phyloP scores from a whole-genome alignment of 2,329 filamentous ascomycete species.

The Xylariomycetidae sp. region DNA sequence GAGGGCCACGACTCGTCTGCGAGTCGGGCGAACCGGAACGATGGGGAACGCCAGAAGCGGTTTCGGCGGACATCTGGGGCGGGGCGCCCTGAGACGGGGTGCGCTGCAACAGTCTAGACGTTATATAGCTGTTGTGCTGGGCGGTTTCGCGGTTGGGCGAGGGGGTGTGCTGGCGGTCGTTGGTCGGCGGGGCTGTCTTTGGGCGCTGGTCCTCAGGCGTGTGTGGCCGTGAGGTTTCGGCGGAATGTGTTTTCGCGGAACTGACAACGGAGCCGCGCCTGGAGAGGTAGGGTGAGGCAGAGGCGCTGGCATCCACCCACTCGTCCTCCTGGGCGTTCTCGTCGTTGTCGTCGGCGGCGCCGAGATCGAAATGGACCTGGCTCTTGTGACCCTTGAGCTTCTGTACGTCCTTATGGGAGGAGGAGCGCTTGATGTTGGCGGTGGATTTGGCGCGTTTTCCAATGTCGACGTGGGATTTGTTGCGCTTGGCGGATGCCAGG shows the following conservation, averaged over 20 bases:
- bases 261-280: constrained; percentile 43
- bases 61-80: constrained; percentile 59
- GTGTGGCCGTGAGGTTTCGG: constrained; percentile 27
- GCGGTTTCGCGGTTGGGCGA: constrained; percentile 35
- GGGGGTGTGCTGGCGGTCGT: constrained; percentile 9
- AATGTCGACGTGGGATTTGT: constrained; percentile 53
- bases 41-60: constrained; percentile 41
- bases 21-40: constrained; percentile 30
- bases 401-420: constrained; percentile 43
- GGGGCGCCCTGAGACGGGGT: constrained; percentile 55
- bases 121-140: constrained; percentile 59
- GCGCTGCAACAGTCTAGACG: constrained; percentile 60
- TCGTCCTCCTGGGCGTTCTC: constrained; percentile 49
- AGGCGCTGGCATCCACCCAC: constrained; percentile 62
- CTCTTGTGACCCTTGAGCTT: constrained; percentile 38
- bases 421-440: constrained; percentile 46
- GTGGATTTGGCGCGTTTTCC: constrained; percentile 44
- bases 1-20: constrained; percentile 31
- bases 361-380: constrained; percentile 60
- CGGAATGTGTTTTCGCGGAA: constrained; percentile 32
- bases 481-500: constrained; percentile 42
- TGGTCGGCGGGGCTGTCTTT: constrained; percentile 8
- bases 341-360: constrained; percentile 41
- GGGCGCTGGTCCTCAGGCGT: constrained; percentile 25
- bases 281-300: constrained; percentile 54